phyloP scores from a whole-genome alignment of 257 asterid species.

The Schizonepeta tenuifolia region DNA sequence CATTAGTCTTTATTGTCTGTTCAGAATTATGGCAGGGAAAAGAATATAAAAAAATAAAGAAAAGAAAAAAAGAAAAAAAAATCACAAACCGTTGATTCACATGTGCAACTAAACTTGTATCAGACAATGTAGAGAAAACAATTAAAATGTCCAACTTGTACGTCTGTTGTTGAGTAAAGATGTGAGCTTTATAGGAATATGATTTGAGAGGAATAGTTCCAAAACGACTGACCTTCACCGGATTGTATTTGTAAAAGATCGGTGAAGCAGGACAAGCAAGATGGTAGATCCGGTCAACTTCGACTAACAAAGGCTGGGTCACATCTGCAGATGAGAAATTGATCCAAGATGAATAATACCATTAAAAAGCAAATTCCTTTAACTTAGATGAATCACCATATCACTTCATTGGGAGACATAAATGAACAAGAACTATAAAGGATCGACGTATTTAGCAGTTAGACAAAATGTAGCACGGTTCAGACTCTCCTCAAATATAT shows the following conservation, averaged over 20 bases:
- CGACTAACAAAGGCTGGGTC: slow-evolving; percentile 80
- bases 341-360: not conserved
- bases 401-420: not conserved
- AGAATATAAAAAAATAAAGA: not conserved
- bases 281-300: slow-evolving; percentile 95
- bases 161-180: not conserved
- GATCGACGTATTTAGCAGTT: not conserved
- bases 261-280: slow-evolving; percentile 99
- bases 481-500: not conserved
- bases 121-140: not conserved
- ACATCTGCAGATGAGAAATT: slow-evolving; percentile 62
- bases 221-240: slow-evolving; percentile 71
- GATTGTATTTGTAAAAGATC: slow-evolving; percentile 94
- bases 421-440: not conserved
- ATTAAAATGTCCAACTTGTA: not conserved
- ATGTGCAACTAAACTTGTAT: not conserved
- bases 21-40: slow-evolving; percentile 7
- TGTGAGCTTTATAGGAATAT: not conserved
- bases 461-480: not conserved
- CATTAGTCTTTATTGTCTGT: slow-evolving; percentile 95
- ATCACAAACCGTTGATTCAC: not conserved
- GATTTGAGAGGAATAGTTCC: not conserved
- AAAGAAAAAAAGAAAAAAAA: not conserved
- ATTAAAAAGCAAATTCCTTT: too few species aligned
- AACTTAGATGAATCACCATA: not conserved